These are phyloP conservation scores for Conidiobolus coronatus DNA, from an alignment of 371 early-diverging fungal species.

Conservation along the genomic window DNA sequence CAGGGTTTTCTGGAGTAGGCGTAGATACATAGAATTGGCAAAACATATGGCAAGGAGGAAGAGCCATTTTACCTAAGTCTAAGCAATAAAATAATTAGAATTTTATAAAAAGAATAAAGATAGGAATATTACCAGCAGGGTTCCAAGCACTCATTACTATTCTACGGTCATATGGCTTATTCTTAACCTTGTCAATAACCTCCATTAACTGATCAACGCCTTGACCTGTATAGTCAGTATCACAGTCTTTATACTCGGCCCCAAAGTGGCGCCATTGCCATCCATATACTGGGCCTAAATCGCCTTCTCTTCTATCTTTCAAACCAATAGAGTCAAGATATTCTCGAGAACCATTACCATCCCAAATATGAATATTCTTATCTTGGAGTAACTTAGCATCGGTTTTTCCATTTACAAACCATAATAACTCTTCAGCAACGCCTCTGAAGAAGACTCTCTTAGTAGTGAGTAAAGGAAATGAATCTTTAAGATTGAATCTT, in stretches of 20 bases:
- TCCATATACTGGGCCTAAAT: constrained; percentile 98
- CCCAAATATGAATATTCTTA: constrained; percentile 92
- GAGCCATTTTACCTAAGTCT: constrained; percentile 66
- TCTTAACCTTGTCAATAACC: constrained; percentile 70
- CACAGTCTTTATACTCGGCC: constrained; percentile 71
- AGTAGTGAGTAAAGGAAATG: constrained; percentile 90
- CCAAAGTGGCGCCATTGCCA: constrained; percentile 99
- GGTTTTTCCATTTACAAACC: constrained; percentile 92
- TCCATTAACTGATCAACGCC: constrained; percentile 90
- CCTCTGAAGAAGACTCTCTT: constrained; percentile 85
- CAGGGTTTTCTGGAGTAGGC: constrained; percentile 17
- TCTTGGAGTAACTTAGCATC: constrained; percentile 57
- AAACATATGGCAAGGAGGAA: constrained; percentile 92
- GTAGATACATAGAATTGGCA: constrained; percentile 82
- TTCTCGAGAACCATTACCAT: constrained; percentile 87
- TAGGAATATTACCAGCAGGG: constrained; percentile 44
- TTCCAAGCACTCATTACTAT: constrained; percentile 98
- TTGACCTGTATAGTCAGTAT: constrained; percentile 75
- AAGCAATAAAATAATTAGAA: not conserved
- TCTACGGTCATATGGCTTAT: constrained; percentile 78
- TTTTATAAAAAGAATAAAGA: not conserved
- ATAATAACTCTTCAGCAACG: constrained; percentile 91
- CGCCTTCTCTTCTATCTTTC: constrained; percentile 61
- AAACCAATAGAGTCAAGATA: constrained; percentile 76
- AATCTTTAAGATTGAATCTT: constrained; percentile 63